These are phyloP conservation scores for Eimeria nieschulzi DNA, from an alignment of 169 alveolate species.

Conservation along the genomic window DNA sequence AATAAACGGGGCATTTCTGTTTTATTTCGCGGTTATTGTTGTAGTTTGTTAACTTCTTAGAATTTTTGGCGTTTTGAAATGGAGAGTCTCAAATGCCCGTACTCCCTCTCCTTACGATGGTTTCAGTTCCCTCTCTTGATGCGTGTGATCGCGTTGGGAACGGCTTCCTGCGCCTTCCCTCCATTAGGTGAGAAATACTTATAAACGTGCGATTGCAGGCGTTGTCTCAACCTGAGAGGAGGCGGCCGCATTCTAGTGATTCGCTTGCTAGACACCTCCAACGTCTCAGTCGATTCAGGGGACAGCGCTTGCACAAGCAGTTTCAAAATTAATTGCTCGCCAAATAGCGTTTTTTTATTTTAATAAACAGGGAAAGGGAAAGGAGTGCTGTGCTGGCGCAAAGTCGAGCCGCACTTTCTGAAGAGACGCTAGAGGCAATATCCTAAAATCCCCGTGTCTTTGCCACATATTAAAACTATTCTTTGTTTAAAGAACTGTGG, in stretches of 20 bases:
- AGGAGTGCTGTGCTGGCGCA: too few relatives aligned
- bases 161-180: neutral
- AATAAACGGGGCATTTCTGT: too few relatives aligned
- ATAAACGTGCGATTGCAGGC: neutral
- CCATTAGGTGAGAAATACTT: constrained; percentile 3
- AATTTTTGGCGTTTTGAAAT: constrained; percentile 1
- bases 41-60: neutral
- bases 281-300: neutral
- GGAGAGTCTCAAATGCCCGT: constrained; percentile 42
- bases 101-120: neutral
- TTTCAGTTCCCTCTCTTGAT: constrained; percentile 22
- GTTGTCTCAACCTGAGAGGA: neutral
- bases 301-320: neutral
- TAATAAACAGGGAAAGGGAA: too few relatives aligned
- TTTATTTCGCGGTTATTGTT: neutral
- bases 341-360: too few relatives aligned
- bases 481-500: neutral
- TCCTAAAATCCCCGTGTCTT: too few relatives aligned
- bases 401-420: too few relatives aligned
- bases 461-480: too few relatives aligned
- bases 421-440: too few relatives aligned
- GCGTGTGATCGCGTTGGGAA: neutral
- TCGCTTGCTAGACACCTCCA: neutral
- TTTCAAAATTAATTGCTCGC: neutral
- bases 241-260: neutral